phyloP scores from a whole-genome alignment of 371 early-diverging fungal genomes.

The Mortierella sp. region DNA sequence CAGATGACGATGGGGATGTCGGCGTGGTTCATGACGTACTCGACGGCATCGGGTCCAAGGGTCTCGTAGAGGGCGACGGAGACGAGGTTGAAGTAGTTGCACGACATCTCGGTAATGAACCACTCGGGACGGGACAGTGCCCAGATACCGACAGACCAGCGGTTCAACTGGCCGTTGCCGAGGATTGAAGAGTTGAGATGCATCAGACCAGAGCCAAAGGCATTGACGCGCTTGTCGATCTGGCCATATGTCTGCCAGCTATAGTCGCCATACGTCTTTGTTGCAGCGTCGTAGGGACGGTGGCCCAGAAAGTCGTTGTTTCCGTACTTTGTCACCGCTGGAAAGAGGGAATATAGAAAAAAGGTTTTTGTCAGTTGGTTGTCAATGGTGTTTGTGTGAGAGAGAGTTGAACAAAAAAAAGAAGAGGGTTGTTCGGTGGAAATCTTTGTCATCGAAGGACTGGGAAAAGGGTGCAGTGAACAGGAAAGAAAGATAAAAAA shows the following conservation, averaged over 20 bases:
- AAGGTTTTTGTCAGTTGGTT: neutral
- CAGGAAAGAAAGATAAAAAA: neutral
- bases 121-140: conserved; percentile 87
- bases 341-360: neutral
- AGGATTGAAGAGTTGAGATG: conserved; percentile 43
- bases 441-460: neutral
- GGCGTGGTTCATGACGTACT: conserved; percentile 79
- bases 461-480: neutral
- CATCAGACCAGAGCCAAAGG: conserved; percentile 71
- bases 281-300: conserved; percentile 59
- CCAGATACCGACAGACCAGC: conserved; percentile 77
- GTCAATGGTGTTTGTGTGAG: neutral
- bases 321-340: conserved; percentile 21
- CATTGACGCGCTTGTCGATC: conserved; percentile 61
- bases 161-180: conserved; percentile 23
- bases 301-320: conserved; percentile 60
- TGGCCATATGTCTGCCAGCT: conserved; percentile 73
- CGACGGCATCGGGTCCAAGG: conserved; percentile 79
- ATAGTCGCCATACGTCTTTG: conserved; percentile 64
- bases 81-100: conserved; percentile 60
- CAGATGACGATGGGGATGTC: conserved; percentile 75
- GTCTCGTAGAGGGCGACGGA: conserved; percentile 91
- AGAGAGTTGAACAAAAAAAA: neutral
- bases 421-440: neutral
- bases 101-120: conserved; percentile 74